These are phyloP conservation scores for Zygnema circumcarinatum DNA, from an alignment of 139 green algal genomes.

Conservation along the genomic window DNA sequence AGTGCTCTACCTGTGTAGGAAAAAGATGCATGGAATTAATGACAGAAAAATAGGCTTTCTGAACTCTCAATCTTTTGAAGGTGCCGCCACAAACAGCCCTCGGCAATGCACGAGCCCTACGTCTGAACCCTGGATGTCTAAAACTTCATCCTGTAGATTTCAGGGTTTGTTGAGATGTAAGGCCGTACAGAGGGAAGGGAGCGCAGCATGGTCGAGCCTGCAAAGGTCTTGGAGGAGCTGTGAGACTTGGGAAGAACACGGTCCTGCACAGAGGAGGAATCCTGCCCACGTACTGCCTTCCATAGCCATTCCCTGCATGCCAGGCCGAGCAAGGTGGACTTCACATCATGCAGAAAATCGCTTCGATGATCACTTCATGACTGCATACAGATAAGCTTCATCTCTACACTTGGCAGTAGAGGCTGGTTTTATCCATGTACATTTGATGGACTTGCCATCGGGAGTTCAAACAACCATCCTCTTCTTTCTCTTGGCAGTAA, in stretches of 20 bases:
- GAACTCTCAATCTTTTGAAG: too few relatives aligned
- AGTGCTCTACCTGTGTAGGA: slow-evolving; percentile 61
- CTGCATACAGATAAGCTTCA: too few relatives aligned
- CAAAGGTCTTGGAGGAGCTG: slow-evolving; percentile 83
- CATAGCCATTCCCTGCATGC: slow-evolving; percentile 62
- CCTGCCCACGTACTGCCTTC: slow-evolving; percentile 69
- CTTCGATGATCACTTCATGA: too few relatives aligned
- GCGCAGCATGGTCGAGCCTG: slow-evolving; percentile 58
- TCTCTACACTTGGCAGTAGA: too few relatives aligned
- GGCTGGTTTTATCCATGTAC: too few relatives aligned
- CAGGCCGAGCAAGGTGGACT: too few relatives aligned
- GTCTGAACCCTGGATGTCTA: neutral
- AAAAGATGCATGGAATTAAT: neutral
- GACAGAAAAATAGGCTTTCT: neutral
- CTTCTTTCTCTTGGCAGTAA: too few relatives aligned
- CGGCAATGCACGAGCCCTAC: neutral
- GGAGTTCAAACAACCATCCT: too few relatives aligned
- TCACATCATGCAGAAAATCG: too few relatives aligned
- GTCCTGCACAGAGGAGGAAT: slow-evolving; percentile 73
- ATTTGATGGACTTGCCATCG: too few relatives aligned
- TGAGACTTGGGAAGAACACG: slow-evolving; percentile 76
- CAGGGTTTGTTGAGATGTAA: neutral
- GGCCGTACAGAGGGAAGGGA: slow-evolving; percentile 60
- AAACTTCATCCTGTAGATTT: neutral
- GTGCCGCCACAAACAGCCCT: too few relatives aligned